A percentile compares a stretch with the other conserved stretches of the same genome.
These are phyloP conservation scores for Phytophthora pinifolia DNA, from an alignment of 352 stramenopile species.

Conservation along the genomic window DNA sequence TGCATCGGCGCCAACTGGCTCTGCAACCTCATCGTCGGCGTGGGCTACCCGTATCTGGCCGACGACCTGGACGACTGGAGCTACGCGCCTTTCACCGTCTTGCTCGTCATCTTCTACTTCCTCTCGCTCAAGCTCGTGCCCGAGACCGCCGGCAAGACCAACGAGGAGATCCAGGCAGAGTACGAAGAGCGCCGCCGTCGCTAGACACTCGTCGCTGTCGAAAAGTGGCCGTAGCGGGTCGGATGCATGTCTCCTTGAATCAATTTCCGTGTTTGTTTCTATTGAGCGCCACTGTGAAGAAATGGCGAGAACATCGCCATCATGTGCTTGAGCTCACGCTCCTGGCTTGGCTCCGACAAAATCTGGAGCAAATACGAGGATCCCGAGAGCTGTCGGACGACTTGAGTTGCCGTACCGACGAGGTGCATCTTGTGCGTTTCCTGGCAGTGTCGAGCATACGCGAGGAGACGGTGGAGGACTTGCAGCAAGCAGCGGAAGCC, in stretches of 20 bases:
- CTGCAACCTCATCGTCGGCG: constrained; percentile 45
- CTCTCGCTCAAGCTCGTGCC: constrained; percentile 28
- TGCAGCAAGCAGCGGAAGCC: constrained; percentile 64
- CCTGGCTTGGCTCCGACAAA: constrained; percentile 43
- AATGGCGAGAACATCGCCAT: constrained; percentile 45
- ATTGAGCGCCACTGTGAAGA: constrained; percentile 15
- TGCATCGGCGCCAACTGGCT: constrained; percentile 45
- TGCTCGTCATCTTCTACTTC: constrained; percentile 32
- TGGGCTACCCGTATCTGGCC: constrained; percentile 49
- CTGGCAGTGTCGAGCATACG: constrained; percentile 49
- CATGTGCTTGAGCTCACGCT: constrained; percentile 49
- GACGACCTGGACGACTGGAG: constrained; percentile 33
- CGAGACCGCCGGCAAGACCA: constrained; percentile 43
- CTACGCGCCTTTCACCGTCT: constrained; percentile 34
- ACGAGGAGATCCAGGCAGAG: constrained; percentile 37
- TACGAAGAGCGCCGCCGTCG: constrained; percentile 9
- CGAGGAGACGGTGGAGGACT: constrained; percentile 62
- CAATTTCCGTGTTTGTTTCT: constrained; percentile 27
- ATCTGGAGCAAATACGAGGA: constrained; percentile 71
- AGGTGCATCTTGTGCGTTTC: constrained; percentile 38
- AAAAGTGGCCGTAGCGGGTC: constrained; percentile 1
- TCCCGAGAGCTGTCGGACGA: constrained; percentile 48
- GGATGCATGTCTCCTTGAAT: constrained; percentile 21
- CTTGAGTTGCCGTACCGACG: constrained; percentile 38
- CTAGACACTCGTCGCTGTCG: constrained; percentile 3